Evolutionary conservation across 495 filamentous ascomycete species (phyloP).

Genomic region (Astrocystis sublimbata): DNA sequence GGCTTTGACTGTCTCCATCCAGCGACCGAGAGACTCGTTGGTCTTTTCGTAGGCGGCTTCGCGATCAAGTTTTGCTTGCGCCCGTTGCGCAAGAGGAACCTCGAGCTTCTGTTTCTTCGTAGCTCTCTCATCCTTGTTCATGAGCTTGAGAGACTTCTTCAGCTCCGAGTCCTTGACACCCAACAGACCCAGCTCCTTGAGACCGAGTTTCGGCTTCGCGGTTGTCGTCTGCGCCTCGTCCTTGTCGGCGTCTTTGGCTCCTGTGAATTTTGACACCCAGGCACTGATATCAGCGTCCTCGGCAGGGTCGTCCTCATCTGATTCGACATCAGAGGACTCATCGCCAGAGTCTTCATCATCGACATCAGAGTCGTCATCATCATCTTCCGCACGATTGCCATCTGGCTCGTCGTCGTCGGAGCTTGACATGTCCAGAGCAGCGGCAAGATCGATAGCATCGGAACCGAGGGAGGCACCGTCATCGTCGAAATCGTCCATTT

Average conservation of each 20-base stretch:
- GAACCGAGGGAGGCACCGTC: slow-evolving; percentile 65
- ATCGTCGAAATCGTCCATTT: slow-evolving; percentile 60
- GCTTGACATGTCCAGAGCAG: slow-evolving; percentile 71
- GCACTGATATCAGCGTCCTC: slow-evolving; percentile 64
- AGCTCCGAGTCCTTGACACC: slow-evolving; percentile 72
- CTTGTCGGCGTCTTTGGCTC: slow-evolving; percentile 36
- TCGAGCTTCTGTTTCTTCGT: slow-evolving; percentile 69
- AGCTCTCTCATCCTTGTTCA: slow-evolving; percentile 54
- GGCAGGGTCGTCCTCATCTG: slow-evolving; percentile 52
- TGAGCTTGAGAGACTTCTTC: slow-evolving; percentile 77
- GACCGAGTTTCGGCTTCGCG: slow-evolving; percentile 70
- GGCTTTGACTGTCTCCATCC: slow-evolving; percentile 92
- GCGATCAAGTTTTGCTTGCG: slow-evolving; percentile 88
- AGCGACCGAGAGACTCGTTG: slow-evolving; percentile 84
- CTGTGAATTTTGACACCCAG: slow-evolving; percentile 64
- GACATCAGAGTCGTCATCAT: slow-evolving; percentile 46
- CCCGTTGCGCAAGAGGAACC: slow-evolving; percentile 81
- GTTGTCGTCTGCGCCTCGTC: slow-evolving; percentile 31
- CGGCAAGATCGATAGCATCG: slow-evolving; percentile 81
- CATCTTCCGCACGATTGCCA: slow-evolving; percentile 35
- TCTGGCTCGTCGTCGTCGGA: slow-evolving; percentile 47
- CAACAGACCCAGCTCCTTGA: slow-evolving; percentile 71
- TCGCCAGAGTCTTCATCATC: slow-evolving; percentile 47
- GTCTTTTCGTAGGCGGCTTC: slow-evolving; percentile 84
- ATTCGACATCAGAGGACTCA: slow-evolving; percentile 45